Evolutionary conservation across 441 rosid species (phyloP), one percentile per base, ranked within the genome.

Genomic region (Hura crepitans): DNA sequence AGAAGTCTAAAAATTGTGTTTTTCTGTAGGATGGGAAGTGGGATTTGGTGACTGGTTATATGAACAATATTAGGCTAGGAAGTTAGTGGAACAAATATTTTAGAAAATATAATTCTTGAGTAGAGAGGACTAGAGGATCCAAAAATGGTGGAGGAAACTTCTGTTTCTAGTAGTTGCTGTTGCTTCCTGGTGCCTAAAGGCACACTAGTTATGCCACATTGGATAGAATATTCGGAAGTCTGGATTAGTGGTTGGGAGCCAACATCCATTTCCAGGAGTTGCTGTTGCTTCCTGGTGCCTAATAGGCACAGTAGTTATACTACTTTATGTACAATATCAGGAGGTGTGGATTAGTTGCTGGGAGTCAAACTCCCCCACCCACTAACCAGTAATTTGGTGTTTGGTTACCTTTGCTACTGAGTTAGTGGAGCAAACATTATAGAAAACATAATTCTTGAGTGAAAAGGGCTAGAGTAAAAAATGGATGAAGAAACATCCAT

Each of bases 101-200:
- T 18, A 25, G 20, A 53, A 54, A 5, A 66, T 14, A 7, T 13
- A 23, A 43, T 17, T 20, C 46, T 37, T 23, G 14, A 35, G 31
- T 39, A 33, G 53, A 66, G 43, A 43, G 30, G 65, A 28, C 51
- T 30, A 68, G 22, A 20, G 22, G 64, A n/a, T 56, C n/a, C 28
- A 42, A 56, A 45, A 56, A 42, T 6, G 12, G 43, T 12, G 18
- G 9, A 53, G 56, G 15, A 30, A 33, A 20, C 22, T n/a, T n/a
- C n/a, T n/a, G n/a, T n/a, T n/a, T 55, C 35, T 68, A 56, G 63
- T 28, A 42, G 56, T 68, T 25, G 22, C 18, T 37, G 55, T 61
- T 51, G 20, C 63, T 67, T 53, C 56, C 20, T 31, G 22, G n/a
- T 6, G 62, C 43, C 4, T 8, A 31, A 17, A 22, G 27, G 25